Base-by-base conservation (phyloP, 1,139 yeast species). In the Geotrichum klebahnii region DNA sequence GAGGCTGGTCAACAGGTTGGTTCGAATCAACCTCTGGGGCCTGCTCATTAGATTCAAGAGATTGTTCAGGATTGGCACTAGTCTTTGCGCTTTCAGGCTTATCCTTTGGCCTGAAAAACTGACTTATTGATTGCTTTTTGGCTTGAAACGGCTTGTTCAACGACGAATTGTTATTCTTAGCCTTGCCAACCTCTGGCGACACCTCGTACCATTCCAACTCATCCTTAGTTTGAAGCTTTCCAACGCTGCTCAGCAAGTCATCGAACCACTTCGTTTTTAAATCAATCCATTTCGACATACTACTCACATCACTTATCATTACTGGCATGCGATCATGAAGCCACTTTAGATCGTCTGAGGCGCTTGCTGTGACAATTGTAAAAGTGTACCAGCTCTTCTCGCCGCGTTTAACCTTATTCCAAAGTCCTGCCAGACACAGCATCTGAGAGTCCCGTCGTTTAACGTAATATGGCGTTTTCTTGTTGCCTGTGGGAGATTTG, bases 271-370 rank as follows among this genome's bases (percentile, higher is more conserved):
- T 46, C 14, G 57, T 59, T 0, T 67, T 62, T 0, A 80, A 77
- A 53, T 78, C 69, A 41, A 87, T 64, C 96, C 96, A 87, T 5
- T 65, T 63, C 12, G 74, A 63, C 79, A 90, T 81, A 29, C 31
- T 32, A 3, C 33, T 33, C 10, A 17, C 29, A 5, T 36, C 22
- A 9, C 17, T 24, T 26, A 48, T 5, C 44, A 48, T 48, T 1
- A 85, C 71, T 0, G 97, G 97, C 78, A 86, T 87, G 24, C 97
- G 71, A 1, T 70, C 65, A 63, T 89, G 97, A 3, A 89, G 67
- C 87, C 90, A 84, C 38, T 73, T 8, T 51, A 50, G 51, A 76
- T 77, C 33, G 74, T 66, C 0, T 79, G 74, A 0, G 4, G 95
- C 92, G 0, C 80, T 77, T 0, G 84, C 84, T 0, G 97, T 89